Conservation (phyloP, 2,329 filamentous ascomycete species). For the Aspergillus sp. region DNA sequence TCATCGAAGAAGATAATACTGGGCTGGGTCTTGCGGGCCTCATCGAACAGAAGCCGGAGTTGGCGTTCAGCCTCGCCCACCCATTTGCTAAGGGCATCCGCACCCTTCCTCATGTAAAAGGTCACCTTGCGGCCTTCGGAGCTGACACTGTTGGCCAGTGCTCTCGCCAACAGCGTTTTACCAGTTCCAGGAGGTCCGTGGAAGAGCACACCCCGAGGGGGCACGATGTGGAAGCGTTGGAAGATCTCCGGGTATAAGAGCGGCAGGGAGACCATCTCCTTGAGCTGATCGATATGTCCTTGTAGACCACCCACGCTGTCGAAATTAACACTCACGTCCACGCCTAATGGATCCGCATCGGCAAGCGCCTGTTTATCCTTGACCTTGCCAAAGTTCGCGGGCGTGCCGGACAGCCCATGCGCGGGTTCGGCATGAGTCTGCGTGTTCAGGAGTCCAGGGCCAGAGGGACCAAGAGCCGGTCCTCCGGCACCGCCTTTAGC, state of each 20-base stretch:
- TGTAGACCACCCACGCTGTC: conserved; percentile 90
- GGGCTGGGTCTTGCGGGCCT: conserved; percentile 90
- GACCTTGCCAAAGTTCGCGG: conserved; percentile 86
- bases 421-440: conserved; percentile 59
- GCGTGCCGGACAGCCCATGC: conserved; percentile 57
- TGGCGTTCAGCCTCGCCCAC: conserved; percentile 97
- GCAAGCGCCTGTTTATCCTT: conserved; percentile 90
- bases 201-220: conserved; percentile 90
- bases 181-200: conserved; percentile 96
- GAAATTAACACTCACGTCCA: conserved; percentile 89
- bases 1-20: conserved; percentile 99
- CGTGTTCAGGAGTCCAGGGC: conserved; percentile 53
- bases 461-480: conserved; percentile 53
- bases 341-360: conserved; percentile 90
- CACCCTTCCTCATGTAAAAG: conserved; percentile 99
- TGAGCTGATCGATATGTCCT: conserved; percentile 92
- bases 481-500: conserved; percentile 61
- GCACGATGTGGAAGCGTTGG: conserved; percentile 84
- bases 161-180: conserved; percentile 93
- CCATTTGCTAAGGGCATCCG: conserved; percentile 97
- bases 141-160: conserved; percentile 85
- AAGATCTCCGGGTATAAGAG: conserved; percentile 95
- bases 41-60: conserved; percentile 87
- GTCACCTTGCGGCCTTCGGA: conserved; percentile 90
- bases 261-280: conserved; percentile 97